These are phyloP conservation scores for Candida maris DNA, from an alignment of 805 yeast species.

Conservation along the genomic window DNA sequence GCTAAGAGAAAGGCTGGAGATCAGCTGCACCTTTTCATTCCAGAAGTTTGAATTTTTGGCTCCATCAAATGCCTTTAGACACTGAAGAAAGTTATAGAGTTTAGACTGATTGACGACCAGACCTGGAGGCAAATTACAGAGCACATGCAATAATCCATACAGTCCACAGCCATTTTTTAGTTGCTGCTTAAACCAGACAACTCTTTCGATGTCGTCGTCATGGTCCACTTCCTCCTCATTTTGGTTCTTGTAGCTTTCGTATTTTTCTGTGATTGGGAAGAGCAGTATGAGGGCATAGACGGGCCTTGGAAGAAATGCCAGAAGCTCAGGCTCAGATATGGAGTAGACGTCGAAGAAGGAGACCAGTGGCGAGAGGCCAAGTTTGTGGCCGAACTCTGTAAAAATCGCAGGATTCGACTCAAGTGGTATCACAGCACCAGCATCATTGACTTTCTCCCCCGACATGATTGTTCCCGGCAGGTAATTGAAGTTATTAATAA, in stretches of 20 bases:
- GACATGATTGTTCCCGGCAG: constrained; percentile 4
- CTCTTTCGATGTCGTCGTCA: constrained; percentile 31
- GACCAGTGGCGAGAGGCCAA: constrained; percentile 63
- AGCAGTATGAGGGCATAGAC: constrained; percentile 68
- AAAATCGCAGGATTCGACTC: constrained; percentile 90
- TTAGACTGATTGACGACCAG: constrained; percentile 38
- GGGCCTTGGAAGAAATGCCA: constrained; percentile 81
- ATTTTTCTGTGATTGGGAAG: constrained; percentile 70
- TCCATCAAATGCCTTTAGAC: constrained; percentile 5
- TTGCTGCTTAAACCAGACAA: constrained; percentile 82
- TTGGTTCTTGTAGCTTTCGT: constrained; percentile 47
- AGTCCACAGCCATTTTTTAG: constrained; percentile 90
- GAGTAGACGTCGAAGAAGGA: constrained; percentile 81
- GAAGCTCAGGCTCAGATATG: constrained; percentile 74
- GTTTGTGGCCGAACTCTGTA: constrained; percentile 56
- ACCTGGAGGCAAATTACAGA: constrained; percentile 45
- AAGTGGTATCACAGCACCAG: constrained; percentile 65
- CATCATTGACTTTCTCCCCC: constrained; percentile 1
- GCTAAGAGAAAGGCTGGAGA: constrained; percentile 22
- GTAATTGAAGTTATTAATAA: too few relatives aligned
- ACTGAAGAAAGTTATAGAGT: constrained; percentile 20
- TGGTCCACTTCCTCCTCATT: constrained; percentile 20
- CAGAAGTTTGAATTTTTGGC: constrained; percentile 21
- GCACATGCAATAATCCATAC: constrained; percentile 72
- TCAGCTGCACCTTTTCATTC: constrained; percentile 25